Percentiles rank a stretch among this genome's conserved stretches.
Evolutionary conservation across 768 basidiomycete genomes (phyloP).

Genomic region (Pisolithus albus): DNA sequence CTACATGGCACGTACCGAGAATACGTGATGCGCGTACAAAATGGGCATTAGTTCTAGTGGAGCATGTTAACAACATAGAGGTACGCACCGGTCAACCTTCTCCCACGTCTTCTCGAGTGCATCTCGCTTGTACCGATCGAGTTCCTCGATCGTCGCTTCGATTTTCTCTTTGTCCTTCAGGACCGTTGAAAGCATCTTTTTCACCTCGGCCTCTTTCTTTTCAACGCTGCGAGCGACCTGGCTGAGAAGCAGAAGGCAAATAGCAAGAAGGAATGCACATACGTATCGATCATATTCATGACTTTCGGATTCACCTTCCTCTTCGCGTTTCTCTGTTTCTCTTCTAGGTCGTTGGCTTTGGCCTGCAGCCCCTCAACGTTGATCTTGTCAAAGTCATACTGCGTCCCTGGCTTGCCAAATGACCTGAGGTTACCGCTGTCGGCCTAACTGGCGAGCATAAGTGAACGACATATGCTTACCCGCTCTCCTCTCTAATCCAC

Average conservation of each 20-base stretch:
- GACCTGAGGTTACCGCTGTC: slow-evolving; percentile 38
- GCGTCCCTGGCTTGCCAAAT: slow-evolving; percentile 76
- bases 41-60: background rate
- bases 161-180: slow-evolving; percentile 93
- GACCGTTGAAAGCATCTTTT: slow-evolving; percentile 83
- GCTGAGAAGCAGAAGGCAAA: slow-evolving; percentile 1
- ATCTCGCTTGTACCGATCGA: slow-evolving; percentile 91
- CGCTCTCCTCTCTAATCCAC: slow-evolving; percentile 86
- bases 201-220: slow-evolving; percentile 82
- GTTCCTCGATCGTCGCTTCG: slow-evolving; percentile 85
- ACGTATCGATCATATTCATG: slow-evolving; percentile 95
- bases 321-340: slow-evolving; percentile 79
- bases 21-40: no score
- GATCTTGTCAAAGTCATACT: slow-evolving; percentile 69
- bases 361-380: slow-evolving; percentile 55
- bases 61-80: background rate
- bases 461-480: slow-evolving; percentile 44
- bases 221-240: slow-evolving; percentile 57
- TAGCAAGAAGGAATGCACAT: slow-evolving; percentile 16
- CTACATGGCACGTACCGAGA: slow-evolving; percentile 32
- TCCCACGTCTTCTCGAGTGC: slow-evolving; percentile 93
- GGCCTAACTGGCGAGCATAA: background rate
- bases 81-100: slow-evolving; percentile 75
- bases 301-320: slow-evolving; percentile 95
- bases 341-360: slow-evolving; percentile 68